Evolutionary conservation across 208 protist genomes (phyloP).

Genomic region (Leishmania aethiopica): DNA sequence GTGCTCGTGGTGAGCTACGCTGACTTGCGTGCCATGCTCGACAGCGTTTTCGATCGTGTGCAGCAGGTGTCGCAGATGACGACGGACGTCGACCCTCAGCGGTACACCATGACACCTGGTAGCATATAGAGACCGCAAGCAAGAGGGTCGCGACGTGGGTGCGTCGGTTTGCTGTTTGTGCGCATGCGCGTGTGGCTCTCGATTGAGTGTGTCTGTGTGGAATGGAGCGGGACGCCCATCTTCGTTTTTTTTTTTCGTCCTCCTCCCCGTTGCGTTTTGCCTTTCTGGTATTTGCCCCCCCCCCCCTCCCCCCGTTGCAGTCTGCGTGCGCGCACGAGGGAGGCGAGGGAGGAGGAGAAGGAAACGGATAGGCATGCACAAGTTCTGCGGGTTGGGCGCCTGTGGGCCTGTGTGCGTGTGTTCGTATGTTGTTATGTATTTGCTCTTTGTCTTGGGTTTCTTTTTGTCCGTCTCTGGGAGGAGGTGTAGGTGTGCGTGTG

Average conservation of each 20-base stretch:
- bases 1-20: constrained; percentile 95
- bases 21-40: constrained; percentile 91
- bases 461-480: not conserved
- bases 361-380: not conserved
- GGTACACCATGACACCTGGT: constrained; percentile 33
- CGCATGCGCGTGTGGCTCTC: not conserved
- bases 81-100: constrained; percentile 35
- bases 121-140: constrained; percentile 14
- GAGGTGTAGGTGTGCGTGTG: not conserved
- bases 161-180: not conserved
- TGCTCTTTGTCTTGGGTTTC: not conserved
- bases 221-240: not conserved
- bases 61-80: constrained; percentile 50
- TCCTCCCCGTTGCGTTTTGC: not conserved
- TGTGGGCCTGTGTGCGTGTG: not conserved
- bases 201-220: not conserved
- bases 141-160: not conserved
- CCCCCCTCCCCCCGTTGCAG: no score
- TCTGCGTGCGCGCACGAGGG: not conserved
- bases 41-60: constrained; percentile 88
- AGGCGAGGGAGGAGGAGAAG: not conserved
- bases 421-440: not conserved
- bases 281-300: not conserved
- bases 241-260: not conserved
- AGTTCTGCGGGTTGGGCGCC: not conserved